phyloP scores from a whole-genome alignment of 2,329 filamentous ascomycete species.

The Pseudogymnoascus pannorum region DNA sequence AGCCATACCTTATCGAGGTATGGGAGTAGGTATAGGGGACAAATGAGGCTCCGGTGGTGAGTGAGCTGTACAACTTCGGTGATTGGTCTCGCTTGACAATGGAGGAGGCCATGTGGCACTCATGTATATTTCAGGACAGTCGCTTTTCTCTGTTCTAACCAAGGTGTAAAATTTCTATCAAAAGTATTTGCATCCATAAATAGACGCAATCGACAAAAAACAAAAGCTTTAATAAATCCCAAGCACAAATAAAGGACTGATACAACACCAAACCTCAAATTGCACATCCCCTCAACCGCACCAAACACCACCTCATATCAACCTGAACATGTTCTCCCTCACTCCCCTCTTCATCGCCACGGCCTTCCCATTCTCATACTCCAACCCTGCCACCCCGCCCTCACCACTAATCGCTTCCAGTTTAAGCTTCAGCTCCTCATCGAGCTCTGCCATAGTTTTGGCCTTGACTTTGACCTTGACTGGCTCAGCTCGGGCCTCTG shows the following conservation, averaged over 20 bases:
- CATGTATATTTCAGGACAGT: no score
- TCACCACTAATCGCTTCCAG: conserved; percentile 62
- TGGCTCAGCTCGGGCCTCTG: not conserved
- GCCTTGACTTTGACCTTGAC: not conserved
- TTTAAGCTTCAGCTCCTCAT: conserved; percentile 58
- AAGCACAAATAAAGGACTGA: not conserved
- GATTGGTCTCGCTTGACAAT: not conserved
- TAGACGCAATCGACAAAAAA: not conserved
- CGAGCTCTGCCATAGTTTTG: conserved; percentile 56
- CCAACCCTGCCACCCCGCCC: conserved; percentile 63
- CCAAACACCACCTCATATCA: conserved; percentile 41
- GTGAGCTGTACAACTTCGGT: not conserved
- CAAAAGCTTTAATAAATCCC: not conserved
- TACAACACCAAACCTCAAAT: not conserved
- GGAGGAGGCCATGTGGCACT: not conserved
- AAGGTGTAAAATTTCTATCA: no score
- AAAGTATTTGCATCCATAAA: no score
- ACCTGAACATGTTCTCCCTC: conserved; percentile 69
- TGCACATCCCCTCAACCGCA: not conserved
- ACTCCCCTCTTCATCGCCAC: conserved; percentile 67
- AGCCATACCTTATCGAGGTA: not conserved
- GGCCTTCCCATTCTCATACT: conserved; percentile 68
- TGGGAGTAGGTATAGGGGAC: not conserved
- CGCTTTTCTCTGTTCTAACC: no score
- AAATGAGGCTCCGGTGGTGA: not conserved